phyloP scores from a whole-genome alignment of 2,329 filamentous ascomycete species.

The Tolypocladium inflatum region DNA sequence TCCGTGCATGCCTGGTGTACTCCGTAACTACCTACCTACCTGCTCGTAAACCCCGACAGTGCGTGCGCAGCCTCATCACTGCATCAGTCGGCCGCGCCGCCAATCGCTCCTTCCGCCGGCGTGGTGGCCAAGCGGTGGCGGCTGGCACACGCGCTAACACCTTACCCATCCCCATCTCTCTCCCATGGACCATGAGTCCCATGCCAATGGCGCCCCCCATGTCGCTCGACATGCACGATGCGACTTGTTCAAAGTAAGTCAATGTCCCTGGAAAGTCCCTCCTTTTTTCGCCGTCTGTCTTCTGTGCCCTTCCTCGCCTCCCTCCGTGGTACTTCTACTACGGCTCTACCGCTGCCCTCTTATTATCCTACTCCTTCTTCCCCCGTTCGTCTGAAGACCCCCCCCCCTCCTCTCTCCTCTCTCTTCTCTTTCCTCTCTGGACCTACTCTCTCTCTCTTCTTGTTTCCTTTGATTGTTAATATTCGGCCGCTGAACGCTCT shows the following conservation, averaged over 20 bases:
- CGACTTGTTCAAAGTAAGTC: not conserved
- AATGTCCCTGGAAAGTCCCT: not conserved
- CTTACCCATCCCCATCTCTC: not conserved
- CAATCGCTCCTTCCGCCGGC: not conserved
- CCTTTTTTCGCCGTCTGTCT: not conserved
- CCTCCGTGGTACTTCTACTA: not conserved
- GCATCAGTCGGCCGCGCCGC: not conserved
- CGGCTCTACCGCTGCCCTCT: constrained; percentile 11
- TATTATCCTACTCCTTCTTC: constrained; percentile 7
- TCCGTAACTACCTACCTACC: no score
- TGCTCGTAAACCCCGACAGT: not conserved
- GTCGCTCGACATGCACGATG: not conserved
- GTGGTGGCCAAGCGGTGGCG: not conserved
- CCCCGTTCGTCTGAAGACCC: not conserved
- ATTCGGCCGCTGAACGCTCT: constrained; percentile 4
- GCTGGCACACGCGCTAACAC: constrained; percentile 1
- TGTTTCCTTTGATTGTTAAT: constrained; percentile 6
- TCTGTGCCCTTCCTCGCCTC: not conserved
- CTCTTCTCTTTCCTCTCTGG: constrained; percentile 7
- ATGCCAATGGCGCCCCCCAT: constrained; percentile 1
- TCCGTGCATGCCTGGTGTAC: not conserved
- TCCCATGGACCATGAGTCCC: not conserved
- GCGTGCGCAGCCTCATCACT: not conserved
- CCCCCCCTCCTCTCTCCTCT: constrained; percentile 8
- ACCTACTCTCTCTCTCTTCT: constrained; percentile 2